Conservation (phyloP, 1,284 basidiomycete genomes). For the Ganoderma multipileum region DNA sequence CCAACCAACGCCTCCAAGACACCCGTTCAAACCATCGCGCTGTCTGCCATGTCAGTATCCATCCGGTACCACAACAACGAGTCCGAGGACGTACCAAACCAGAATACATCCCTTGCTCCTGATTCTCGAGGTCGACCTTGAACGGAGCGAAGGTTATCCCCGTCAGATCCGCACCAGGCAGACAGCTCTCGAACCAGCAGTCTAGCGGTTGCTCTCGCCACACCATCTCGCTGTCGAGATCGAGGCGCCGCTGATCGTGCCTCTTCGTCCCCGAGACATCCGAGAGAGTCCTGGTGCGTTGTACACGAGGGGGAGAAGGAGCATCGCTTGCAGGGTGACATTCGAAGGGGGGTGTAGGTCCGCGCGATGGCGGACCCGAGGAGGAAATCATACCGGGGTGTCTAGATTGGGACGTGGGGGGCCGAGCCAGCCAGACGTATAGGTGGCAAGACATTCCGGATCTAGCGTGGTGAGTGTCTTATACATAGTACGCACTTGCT, state of each 20-base stretch:
- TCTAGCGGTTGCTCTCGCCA: constrained; percentile 1
- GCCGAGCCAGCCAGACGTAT: background rate
- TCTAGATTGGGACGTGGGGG: background rate
- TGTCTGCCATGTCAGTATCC: background rate
- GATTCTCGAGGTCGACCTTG: background rate
- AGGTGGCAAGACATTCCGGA: background rate
- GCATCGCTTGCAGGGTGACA: background rate
- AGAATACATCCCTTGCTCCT: background rate
- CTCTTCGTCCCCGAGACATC: constrained; percentile 1
- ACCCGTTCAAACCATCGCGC: background rate
- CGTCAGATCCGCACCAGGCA: background rate
- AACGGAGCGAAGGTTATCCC: background rate
- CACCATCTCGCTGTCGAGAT: background rate
- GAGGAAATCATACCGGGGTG: background rate
- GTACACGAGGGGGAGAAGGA: background rate
- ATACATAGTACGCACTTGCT: background rate
- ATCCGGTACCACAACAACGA: no score
- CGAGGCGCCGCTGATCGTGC: background rate
- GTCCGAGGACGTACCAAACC: background rate
- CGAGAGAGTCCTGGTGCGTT: background rate
- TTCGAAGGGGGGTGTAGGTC: background rate
- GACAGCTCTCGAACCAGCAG: background rate
- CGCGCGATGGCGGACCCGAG: background rate
- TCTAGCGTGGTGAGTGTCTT: background rate
- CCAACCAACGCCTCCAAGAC: background rate